Percentiles rank a stretch among this genome's conserved stretches.
phyloP scores from a whole-genome alignment of 1,284 basidiomycete species.

The Flammula alnicola region DNA sequence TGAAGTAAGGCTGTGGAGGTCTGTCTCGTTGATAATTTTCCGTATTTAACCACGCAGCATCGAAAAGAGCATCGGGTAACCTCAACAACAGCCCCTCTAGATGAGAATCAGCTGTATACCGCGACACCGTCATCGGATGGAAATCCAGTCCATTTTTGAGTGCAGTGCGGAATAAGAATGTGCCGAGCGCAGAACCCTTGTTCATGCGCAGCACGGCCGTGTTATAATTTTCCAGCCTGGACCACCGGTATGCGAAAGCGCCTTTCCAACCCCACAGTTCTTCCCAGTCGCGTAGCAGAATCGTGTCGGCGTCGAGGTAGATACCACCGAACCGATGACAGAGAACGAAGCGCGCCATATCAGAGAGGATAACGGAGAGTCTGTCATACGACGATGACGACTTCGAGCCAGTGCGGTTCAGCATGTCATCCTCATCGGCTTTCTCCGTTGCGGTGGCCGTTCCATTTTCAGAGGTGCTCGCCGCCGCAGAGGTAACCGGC shows the following conservation, averaged over 20 bases:
- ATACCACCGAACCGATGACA: slow-evolving; percentile 82
- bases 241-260: slow-evolving; percentile 83
- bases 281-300: slow-evolving; percentile 83
- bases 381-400: slow-evolving; percentile 71
- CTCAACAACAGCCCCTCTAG: slow-evolving; percentile 68
- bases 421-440: slow-evolving; percentile 50
- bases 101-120: slow-evolving; percentile 72
- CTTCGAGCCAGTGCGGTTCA: slow-evolving; percentile 68
- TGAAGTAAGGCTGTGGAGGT: slow-evolving; percentile 80
- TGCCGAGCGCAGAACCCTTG: slow-evolving; percentile 71
- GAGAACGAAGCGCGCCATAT: slow-evolving; percentile 82
- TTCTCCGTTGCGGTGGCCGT: slow-evolving; percentile 27
- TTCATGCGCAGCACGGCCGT: slow-evolving; percentile 79
- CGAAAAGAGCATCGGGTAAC: slow-evolving; percentile 78
- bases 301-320: slow-evolving; percentile 81
- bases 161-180: slow-evolving; percentile 78
- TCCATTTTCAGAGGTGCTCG: slow-evolving; percentile 8
- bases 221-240: slow-evolving; percentile 75
- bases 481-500: slow-evolving; percentile 27
- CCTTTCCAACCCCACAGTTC: slow-evolving; percentile 84
- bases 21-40: slow-evolving; percentile 79
- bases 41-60: slow-evolving; percentile 81
- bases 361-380: slow-evolving; percentile 75
- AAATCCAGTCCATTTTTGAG: slow-evolving; percentile 79
- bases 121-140: slow-evolving; percentile 78